Evolutionary conservation across 768 basidiomycete genomes (phyloP), one percentile per base, ranked within the genome.

Genomic region (Plicaturopsis crispa): DNA sequence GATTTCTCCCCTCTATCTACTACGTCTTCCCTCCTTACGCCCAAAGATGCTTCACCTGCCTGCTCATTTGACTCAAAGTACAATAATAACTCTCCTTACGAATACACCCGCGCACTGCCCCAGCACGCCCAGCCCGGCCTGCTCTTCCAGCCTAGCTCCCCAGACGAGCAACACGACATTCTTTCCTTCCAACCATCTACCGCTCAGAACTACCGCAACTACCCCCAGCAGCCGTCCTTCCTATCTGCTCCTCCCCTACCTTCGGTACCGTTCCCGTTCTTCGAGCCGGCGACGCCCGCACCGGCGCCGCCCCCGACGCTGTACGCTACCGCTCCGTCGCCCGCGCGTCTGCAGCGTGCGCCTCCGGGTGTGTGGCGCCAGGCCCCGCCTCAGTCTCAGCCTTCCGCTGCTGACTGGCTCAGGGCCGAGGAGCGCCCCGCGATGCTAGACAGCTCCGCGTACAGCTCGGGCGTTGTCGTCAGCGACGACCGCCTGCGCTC

Each of bases 1-100:
- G 82, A 85, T 48, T 69, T 84, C 42, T 85, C 82, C 31, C 84
- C 83, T 11, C 74, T 75, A 24, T 85, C 84, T 21, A 79, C 73
- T 2, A 70, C 80, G 12, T 84, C 82, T 26, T 73, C 78, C 13
- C 69, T 86, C 14, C 60, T 85, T 42, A 87, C 84, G 0, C 84
- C 84, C 1, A 79, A 81, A 28, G 83, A 85, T 49, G 63, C 80
- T 35, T 84, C 82, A 11, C 84, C 84, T 19, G 72, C 74, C 37
- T 72, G 71, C 36, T 54, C 70, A 12, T 77, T 79, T 49, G 78
- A 82, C 46, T 52, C 69, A 37, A 83, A 71, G 26, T 35, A 19
- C 41, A 36, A n/a, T 35, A 70, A 73, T 31, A 64, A 71, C 44
- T 61, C 70, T 31, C 62, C 72, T 20, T 77, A 75, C 47, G 80